Evolutionary conservation across 2,329 filamentous ascomycete species (phyloP), one percentile per base, ranked within the genome.

Genomic region (Sporothrix schenckii): DNA sequence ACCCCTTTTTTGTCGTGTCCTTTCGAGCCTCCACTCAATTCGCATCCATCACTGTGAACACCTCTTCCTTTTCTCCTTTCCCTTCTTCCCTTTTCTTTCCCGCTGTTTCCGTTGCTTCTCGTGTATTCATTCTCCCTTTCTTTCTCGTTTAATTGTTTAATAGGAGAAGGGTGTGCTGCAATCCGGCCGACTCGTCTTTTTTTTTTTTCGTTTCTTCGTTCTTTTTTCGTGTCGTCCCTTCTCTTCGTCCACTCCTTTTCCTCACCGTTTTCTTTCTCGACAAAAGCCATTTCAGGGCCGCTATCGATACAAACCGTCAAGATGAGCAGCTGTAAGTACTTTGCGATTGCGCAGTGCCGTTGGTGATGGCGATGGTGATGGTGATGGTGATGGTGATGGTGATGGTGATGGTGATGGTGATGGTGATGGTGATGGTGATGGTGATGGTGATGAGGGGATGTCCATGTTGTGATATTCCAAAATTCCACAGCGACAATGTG

Each of bases 281-380:
- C 66, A 19, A 24, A 50, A 19, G 54, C 68, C 68, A 58, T 49
- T 68, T 56, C 24, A 68, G 30, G 56, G 52, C 69, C 67, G 30
- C 71, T 74, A 74, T 63, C n/a, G 71, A 70, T 63, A 41, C 52
- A 24, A 69, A 69, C 70, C 73, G 73, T 68, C 73, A 79, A 71
- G 61, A 77, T 81, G 79, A 80, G 79, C 73, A 80, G 78, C 75
- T 74, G 79, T 80, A 77, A 80, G 79, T 78, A 19, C 13, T 67
- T 67, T 3, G 34, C 19, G 30, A 39, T 44, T 19, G 50, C 50
- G 30, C 4, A 21, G 50, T n/a, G 6, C 4, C 13, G 30, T 5
- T 10, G n/a, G 50, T 30, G 65, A 54, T 49, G 13, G 58, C 2
- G n/a, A 21, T 60, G 34, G 56, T 41, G n/a, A 44, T 34, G 27